Conservation (phyloP, 1,284 basidiomycete genomes). For the Ustilago esculenta region DNA sequence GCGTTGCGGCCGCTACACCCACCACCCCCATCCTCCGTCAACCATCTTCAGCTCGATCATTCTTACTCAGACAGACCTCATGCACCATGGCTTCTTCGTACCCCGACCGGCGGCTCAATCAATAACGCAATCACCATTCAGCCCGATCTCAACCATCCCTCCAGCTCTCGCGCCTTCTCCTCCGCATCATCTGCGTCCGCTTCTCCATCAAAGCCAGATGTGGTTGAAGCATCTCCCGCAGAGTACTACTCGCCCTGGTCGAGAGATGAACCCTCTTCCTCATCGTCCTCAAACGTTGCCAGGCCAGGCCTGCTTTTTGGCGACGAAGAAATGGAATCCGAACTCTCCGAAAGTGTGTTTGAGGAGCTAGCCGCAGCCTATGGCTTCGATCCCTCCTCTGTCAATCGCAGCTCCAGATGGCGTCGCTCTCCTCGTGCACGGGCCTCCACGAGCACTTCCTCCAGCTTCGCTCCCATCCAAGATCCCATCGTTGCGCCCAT, state of each 20-base stretch:
- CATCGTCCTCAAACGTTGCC: conserved; percentile 9
- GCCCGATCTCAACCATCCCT: conserved; percentile 27
- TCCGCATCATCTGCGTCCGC: conserved; percentile 1
- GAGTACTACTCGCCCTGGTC: conserved; percentile 19
- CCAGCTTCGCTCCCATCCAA: too few species aligned
- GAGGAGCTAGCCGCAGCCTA: conserved; percentile 43
- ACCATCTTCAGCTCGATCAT: conserved; percentile 12
- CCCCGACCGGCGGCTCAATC: conserved; percentile 75
- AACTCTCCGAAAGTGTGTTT: conserved; percentile 40
- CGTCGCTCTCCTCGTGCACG: conserved; percentile 7
- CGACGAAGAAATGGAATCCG: conserved; percentile 40
- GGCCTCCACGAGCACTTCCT: too few species aligned
- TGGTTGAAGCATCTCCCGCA: conserved; percentile 6
- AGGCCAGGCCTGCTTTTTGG: conserved; percentile 37
- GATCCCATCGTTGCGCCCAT: conserved; percentile 8
- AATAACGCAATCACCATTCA: conserved; percentile 78
- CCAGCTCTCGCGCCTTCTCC: conserved; percentile 1
- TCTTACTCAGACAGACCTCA: conserved; percentile 26
- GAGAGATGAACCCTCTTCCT: conserved; percentile 28
- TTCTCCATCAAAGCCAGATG: conserved; percentile 15
- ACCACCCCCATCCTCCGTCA: conserved; percentile 11
- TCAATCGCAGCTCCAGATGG: conserved; percentile 32
- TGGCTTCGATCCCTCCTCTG: conserved; percentile 28
- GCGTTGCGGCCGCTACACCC: conserved; percentile 74
- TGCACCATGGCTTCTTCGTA: conserved; percentile 68